Base-by-base conservation (phyloP, 495 filamentous ascomycete species). In the Penicillium turbatum region DNA sequence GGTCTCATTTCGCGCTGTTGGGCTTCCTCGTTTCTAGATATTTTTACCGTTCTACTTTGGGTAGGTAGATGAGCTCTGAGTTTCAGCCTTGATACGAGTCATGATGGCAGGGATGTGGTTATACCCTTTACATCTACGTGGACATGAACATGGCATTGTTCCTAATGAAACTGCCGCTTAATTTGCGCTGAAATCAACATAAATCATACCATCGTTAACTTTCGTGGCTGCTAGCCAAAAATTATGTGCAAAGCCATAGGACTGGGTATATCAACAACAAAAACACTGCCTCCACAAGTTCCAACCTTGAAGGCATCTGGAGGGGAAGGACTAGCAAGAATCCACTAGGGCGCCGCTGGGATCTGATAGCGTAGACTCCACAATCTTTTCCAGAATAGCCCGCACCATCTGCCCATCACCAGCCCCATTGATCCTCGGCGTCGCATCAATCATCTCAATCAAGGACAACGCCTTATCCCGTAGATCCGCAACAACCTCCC, bases 371-470 rank as follows among this genome's bases (percentile, higher is more conserved):
- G 74, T 77, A 6, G 63, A 42, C 26, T 73, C 63, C 15, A 69
- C 72, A 51, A 81, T 79, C 58, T 73, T 77, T 43, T 76, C 62
- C 57, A 81, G 53, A 26, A 81, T 72, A 8, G 59, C 63, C 29
- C 71, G 71, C 10, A 80, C 69, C 57, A 74, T 66, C 2, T 54
- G 59, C 2, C 75, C 76, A 43, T 75, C 69, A 51, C 48, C 62
- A 57, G 30, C 58, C 12, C 61, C 61, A 34, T 66, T 64, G 21
- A 51, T 63, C 45, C 35, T 64, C 34, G 76, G 59, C 62, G 57
- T 55, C 66, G 79, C 51, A 72, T 87, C 87, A n/a, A 90, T 79
- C 56, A 78, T 77, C 41, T 86, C 83, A 35, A 91, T 81, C 68
- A 90, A 72, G 55, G 70, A 72, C 46, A 82, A 67, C 21, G 90